Conservation (phyloP, 225 moss, liverwort and hornwort species). For the Takakia lepidozioides region DNA sequence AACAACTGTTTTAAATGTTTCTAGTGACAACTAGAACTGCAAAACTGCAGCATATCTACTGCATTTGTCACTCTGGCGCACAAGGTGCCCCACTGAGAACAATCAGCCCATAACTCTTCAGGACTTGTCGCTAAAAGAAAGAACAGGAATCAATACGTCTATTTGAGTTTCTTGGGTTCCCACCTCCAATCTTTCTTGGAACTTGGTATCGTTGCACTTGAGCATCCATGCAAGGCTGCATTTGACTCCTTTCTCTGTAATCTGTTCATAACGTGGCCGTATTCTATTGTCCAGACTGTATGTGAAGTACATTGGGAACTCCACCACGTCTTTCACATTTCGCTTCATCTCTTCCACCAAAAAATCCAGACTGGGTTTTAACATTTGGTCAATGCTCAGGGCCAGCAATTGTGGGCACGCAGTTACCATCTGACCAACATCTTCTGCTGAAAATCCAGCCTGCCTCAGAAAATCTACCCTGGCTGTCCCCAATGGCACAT, state of each 20-base stretch:
- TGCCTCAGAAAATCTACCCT: constrained; percentile 53
- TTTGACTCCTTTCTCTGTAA: constrained; percentile 33
- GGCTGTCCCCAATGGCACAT: constrained; percentile 44
- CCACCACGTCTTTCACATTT: constrained; percentile 51
- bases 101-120: too few relatives aligned
- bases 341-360: constrained; percentile 45
- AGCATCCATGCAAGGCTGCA: constrained; percentile 86
- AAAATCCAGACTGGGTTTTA: constrained; percentile 55
- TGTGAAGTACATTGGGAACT: constrained; percentile 55
- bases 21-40: too few relatives aligned
- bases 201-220: constrained; percentile 58
- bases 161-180: too few relatives aligned
- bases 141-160: too few relatives aligned
- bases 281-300: constrained; percentile 60
- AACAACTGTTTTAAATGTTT: too few relatives aligned
- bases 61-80: too few relatives aligned
- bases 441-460: constrained; percentile 51
- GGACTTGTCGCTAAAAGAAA: too few relatives aligned
- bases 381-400: constrained; percentile 43
- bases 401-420: constrained; percentile 66
- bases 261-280: constrained; percentile 47
- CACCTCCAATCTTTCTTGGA: constrained; percentile 52
- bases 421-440: constrained; percentile 54
- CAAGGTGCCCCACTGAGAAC: too few relatives aligned
- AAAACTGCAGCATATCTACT: too few relatives aligned